Evolutionary conservation across 176 grass and related monocot genomes (phyloP).

Genomic region (Canna indica): DNA sequence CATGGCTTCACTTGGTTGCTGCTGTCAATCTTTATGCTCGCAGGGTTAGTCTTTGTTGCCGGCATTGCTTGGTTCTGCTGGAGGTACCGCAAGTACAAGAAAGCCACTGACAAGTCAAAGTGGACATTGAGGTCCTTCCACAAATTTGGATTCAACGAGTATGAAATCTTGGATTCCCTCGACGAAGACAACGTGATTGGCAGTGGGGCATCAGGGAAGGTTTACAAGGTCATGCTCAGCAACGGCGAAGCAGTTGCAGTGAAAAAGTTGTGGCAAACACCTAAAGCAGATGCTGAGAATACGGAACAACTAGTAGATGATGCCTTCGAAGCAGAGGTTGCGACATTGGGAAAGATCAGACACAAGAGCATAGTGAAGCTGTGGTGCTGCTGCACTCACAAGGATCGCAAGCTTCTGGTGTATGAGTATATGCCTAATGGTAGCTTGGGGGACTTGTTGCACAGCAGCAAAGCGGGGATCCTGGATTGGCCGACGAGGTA

Average conservation of each 20-base stretch:
- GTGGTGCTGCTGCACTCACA: slow-evolving; percentile 61
- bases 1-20: slow-evolving; percentile 42
- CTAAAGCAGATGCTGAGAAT: slow-evolving; percentile 7
- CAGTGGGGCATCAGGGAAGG: slow-evolving; percentile 64
- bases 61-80: slow-evolving; percentile 62
- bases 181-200: slow-evolving; percentile 72
- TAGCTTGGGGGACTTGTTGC: slow-evolving; percentile 59
- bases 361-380: slow-evolving; percentile 97
- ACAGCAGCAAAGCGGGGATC: slow-evolving; percentile 40
- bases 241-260: slow-evolving; percentile 59
- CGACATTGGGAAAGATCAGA: slow-evolving; percentile 72
- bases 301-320: slow-evolving; percentile 13
- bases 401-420: slow-evolving; percentile 57
- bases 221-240: slow-evolving; percentile 72
- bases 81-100: slow-evolving; percentile 44
- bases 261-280: slow-evolving; percentile 50
- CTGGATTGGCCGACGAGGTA: slow-evolving; percentile 54
- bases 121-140: slow-evolving; percentile 86
- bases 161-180: slow-evolving; percentile 70
- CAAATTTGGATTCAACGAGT: slow-evolving; percentile 76
- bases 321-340: slow-evolving; percentile 68
- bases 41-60: slow-evolving; percentile 29
- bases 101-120: slow-evolving; percentile 43
- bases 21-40: slow-evolving; percentile 45
- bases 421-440: slow-evolving; percentile 84